Base-by-base conservation (phyloP, 2,329 filamentous ascomycete genomes). In the Davidsoniella virescens region DNA sequence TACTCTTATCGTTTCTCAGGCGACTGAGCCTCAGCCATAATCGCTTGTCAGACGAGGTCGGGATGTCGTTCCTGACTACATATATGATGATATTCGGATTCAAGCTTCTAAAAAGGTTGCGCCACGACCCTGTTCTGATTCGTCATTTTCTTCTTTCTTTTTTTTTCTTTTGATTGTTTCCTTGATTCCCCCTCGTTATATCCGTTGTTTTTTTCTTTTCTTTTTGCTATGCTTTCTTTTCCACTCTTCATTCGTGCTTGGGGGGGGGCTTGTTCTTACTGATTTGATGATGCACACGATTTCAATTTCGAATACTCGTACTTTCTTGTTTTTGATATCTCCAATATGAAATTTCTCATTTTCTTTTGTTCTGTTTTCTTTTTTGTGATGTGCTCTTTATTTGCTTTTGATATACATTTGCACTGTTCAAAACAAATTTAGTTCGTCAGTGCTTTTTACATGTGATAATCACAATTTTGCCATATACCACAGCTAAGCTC, bases 181-280 rank as follows among this genome's bases (percentile, higher is more conserved):
- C 33, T 40, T 16, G 18, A 46, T 52, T 49, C 29, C 50, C 14
- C 37, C 16, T 43, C 26, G 26, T 40, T 42, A 37, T 38, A 7
- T 20, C 8, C 39, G 29, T 44, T 33, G 14, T 17, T 40, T 29
- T 14, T 38, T 17, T 33, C 23, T 40, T 29, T 14, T 38, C 14
- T 33, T 42, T 47, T 38, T 26, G n/a, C 47, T 37, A 10, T 17
- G 25, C 29, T 48, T 16, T 33, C 29, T 51, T 40, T 45, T 38
- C 7, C 5, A 5, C 18, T 41, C 4, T 51, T 29, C 14, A 25
- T 20, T 20, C 20, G 20, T 20, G 20, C 20, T 20, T 20, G 23
- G 25, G 39, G 23, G 25, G 39, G 10, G 17, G 20, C 33, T 43
- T 20, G 9, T 43, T 43, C 20, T 42, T 25, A 25, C 40, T 43